Evolutionary conservation across 495 filamentous ascomycete species (phyloP).

Genomic region (Corynascus novoguineensis): DNA sequence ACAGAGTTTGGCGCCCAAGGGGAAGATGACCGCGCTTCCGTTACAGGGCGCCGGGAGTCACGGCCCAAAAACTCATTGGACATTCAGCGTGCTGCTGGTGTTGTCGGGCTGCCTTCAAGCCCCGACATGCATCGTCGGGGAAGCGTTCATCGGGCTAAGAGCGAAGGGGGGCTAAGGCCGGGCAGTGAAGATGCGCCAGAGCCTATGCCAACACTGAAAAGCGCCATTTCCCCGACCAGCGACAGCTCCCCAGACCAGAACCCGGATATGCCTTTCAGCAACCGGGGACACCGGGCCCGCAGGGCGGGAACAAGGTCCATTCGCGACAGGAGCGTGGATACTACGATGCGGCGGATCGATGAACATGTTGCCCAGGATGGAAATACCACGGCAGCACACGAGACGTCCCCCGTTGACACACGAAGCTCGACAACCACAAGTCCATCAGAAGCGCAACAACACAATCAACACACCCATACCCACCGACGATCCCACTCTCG

Average conservation of each 20-base stretch:
- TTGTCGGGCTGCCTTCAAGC: conserved; percentile 20
- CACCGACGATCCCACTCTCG: neutral
- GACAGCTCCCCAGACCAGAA: conserved; percentile 19
- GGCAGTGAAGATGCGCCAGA: neutral
- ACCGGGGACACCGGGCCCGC: neutral
- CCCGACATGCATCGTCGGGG: conserved; percentile 21
- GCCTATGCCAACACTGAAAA: neutral
- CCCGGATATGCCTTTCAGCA: conserved; percentile 10
- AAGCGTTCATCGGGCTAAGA: conserved; percentile 12
- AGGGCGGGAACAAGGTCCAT: conserved; percentile 2
- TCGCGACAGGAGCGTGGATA: conserved; percentile 16
- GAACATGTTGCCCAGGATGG: conserved; percentile 10
- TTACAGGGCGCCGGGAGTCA: neutral
- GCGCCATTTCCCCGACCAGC: neutral
- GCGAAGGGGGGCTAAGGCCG: conserved; percentile 4
- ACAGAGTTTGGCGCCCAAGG: neutral
- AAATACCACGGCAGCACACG: neutral
- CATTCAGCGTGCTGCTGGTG: neutral
- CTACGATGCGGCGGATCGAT: conserved; percentile 20
- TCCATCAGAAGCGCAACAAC: neutral
- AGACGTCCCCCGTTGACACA: neutral
- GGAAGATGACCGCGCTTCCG: neutral
- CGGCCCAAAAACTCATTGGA: neutral
- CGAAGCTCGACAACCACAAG: neutral
- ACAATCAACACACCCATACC: neutral